Percentiles rank a stretch among this genome's conserved stretches.
These are phyloP conservation scores for Chalara sp. DNA, from an alignment of 2,329 filamentous ascomycete species.

Conservation along the genomic window DNA sequence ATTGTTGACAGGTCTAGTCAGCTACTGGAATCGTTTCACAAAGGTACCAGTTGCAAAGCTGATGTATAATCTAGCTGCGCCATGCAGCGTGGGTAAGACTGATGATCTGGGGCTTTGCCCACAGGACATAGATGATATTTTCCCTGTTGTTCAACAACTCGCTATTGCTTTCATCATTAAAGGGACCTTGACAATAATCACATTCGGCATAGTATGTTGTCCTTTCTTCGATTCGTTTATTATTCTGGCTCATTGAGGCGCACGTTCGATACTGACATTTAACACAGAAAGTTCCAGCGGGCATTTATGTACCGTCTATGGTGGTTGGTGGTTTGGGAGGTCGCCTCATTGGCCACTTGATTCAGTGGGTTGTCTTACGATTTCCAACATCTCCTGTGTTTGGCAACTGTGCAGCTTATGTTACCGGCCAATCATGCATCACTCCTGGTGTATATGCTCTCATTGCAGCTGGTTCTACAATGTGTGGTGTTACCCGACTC, in stretches of 20 bases:
- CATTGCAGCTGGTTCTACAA: conserved; percentile 89
- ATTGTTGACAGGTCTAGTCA: conserved; percentile 71
- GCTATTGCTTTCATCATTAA: conserved; percentile 82
- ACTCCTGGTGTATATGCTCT: conserved; percentile 96
- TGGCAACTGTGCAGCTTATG: conserved; percentile 61
- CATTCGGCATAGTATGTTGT: conserved; percentile 71
- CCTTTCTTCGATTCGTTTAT: too few species aligned
- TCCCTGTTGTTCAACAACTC: conserved; percentile 64
- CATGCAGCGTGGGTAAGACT: conserved; percentile 66
- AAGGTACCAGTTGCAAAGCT: conserved; percentile 86
- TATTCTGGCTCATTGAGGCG: neutral
- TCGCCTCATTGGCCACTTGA: conserved; percentile 75
- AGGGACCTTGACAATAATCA: conserved; percentile 78
- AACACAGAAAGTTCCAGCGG: conserved; percentile 75
- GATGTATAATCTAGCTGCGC: conserved; percentile 82
- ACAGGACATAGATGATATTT: conserved; percentile 64
- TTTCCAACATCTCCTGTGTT: conserved; percentile 70
- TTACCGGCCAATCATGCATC: conserved; percentile 72
- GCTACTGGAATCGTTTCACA: conserved; percentile 91
- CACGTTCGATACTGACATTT: neutral
- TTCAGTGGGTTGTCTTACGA: conserved; percentile 73
- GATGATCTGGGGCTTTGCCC: conserved; percentile 73
- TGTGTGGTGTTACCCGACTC: conserved; percentile 93
- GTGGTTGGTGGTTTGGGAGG: conserved; percentile 92
- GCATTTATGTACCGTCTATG: conserved; percentile 98